Percentiles rank a stretch among this genome's conserved stretches.
Evolutionary conservation across 2,329 filamentous ascomycete species (phyloP).

Genomic region (Venturia effusa): DNA sequence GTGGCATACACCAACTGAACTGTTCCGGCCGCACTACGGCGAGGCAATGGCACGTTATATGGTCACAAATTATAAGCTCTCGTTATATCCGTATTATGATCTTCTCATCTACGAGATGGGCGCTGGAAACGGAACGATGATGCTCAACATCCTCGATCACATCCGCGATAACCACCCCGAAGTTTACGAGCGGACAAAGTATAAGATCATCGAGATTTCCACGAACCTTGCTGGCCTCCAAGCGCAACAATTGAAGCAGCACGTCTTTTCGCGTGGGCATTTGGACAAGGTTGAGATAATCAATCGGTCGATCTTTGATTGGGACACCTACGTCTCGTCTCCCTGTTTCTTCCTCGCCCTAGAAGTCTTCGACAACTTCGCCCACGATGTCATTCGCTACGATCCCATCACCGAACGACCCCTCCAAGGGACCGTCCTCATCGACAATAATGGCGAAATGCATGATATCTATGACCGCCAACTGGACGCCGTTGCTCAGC

Average conservation of each 20-base stretch:
- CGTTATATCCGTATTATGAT: conserved; percentile 89
- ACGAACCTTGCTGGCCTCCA: conserved; percentile 69
- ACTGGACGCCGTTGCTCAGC: conserved; percentile 45
- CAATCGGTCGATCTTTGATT: conserved; percentile 91
- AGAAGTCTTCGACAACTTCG: conserved; percentile 98
- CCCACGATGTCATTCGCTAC: conserved; percentile 89
- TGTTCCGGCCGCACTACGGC: conserved; percentile 93
- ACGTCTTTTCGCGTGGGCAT: conserved; percentile 63
- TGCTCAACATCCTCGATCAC: conserved; percentile 96
- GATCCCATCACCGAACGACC: conserved; percentile 70
- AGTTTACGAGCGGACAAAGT: conserved; percentile 88
- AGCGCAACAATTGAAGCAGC: conserved; percentile 54
- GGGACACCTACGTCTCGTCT: conserved; percentile 74
- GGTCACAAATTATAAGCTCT: conserved; percentile 90
- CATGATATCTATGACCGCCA: conserved; percentile 82
- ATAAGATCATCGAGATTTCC: conserved; percentile 93
- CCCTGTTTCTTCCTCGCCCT: conserved; percentile 97
- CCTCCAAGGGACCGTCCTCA: conserved; percentile 78
- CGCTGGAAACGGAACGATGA: conserved; percentile 90
- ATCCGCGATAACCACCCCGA: conserved; percentile 81
- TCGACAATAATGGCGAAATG: conserved; percentile 78
- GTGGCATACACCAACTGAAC: conserved; percentile 96
- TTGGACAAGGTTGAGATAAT: conserved; percentile 82
- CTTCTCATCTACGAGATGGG: conserved; percentile 98
- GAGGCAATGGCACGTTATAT: conserved; percentile 95